Base-by-base conservation (phyloP, 2,329 filamentous ascomycete species). In the Fusarium setosum region DNA sequence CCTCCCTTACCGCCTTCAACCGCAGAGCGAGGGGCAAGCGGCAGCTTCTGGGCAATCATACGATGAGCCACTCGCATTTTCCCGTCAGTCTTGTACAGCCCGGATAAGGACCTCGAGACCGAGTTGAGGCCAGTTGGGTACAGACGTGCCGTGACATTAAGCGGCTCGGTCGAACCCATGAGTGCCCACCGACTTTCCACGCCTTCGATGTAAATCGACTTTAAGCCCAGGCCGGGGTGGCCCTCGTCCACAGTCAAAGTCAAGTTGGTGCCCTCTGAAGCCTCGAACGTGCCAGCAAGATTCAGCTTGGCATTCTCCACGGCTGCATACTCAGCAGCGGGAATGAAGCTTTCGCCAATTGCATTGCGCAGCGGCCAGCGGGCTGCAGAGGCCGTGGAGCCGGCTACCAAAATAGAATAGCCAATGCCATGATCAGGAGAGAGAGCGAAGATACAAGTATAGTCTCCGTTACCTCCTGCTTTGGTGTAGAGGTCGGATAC, bases 391-490 rank as follows among this genome's bases (percentile, higher is more conserved):
- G 73, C 70, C 0, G 63, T 64, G 0, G 49, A 26, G 0, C 75
- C 73, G 2, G 72, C 74, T 3, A 72, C 40, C 15, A 77, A 32
- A 9, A 77, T 37, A 8, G 71, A 67, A 47, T 72, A 75, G 6
- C 67, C 67, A 5, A 69, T 38, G 2, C 67, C 67, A 6, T 70
- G 67, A 6, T 69, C 67, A 0, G 67, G 67, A 1, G 67, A 59
- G 2, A 69, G 42, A 2, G 56, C 61, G 3, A 69, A 29, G 0
- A 58, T 49, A 1, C 51, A 54, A 2, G 63, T 62, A 9, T 68
- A 70, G 2, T 54, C 61, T 2, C 6, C 7, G 0, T 59, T 69
- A 2, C 67, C 67, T 0, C 67, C 67, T 1, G 54, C 50, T 10
- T 69, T 69, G 3, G 54, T 56, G 17, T 69, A 69, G 0, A 69